phyloP scores from a whole-genome alignment of 352 stramenopile genomes.

The Halophytophthora batemanensis region DNA sequence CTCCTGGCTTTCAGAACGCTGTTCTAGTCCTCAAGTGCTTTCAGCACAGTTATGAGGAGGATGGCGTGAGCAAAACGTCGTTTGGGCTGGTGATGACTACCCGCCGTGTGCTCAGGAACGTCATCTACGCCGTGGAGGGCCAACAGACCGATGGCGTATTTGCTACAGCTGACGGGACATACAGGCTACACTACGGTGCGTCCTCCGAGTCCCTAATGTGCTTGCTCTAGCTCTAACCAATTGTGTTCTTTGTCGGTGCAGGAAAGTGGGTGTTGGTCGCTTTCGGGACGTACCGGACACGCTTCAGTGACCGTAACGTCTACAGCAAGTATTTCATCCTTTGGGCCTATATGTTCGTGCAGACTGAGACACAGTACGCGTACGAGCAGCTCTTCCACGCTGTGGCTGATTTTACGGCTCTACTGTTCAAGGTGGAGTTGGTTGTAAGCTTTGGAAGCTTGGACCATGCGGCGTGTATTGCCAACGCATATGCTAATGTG shows the following conservation, averaged over 20 bases:
- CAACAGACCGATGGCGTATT: constrained; percentile 10
- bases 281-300: constrained; percentile 5
- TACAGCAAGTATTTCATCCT: constrained; percentile 17
- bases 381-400: constrained; percentile 10
- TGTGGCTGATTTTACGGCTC: background rate
- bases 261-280: constrained; percentile 7
- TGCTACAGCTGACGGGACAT: constrained; percentile 10
- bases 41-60: constrained; percentile 7
- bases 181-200: constrained; percentile 14
- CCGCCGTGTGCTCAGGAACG: constrained; percentile 3
- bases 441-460: constrained; percentile 13
- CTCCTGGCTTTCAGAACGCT: constrained; percentile 1
- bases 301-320: background rate
- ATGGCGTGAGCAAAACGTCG: background rate
- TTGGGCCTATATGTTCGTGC: constrained; percentile 16
- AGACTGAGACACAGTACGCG: constrained; percentile 8
- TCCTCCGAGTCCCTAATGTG: too few relatives aligned
- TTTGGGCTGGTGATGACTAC: constrained; percentile 9
- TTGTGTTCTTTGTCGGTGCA: too few relatives aligned
- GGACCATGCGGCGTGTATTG: constrained; percentile 13
- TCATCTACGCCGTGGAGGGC: constrained; percentile 4
- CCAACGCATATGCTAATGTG: constrained; percentile 5
- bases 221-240: too few relatives aligned
- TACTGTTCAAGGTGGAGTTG: constrained; percentile 7
- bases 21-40: constrained; percentile 11